Conservation (phyloP, 805 yeast genomes). For the Metschnikowia chrysomelidarum region DNA sequence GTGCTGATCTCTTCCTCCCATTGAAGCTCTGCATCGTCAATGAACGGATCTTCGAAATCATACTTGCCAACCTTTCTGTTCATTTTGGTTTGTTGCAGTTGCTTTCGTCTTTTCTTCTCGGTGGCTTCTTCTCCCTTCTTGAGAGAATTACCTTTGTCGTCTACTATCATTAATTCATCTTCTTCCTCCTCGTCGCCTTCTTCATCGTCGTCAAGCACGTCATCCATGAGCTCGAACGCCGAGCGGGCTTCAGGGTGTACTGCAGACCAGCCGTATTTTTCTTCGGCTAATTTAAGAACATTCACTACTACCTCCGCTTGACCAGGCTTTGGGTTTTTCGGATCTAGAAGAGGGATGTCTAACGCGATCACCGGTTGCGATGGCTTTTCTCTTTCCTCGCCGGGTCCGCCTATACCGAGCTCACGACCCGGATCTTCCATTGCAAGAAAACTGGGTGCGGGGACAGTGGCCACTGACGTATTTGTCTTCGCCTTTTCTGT, state of each 20-base stretch:
- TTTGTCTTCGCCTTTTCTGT: conserved; percentile 19
- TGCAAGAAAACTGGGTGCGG: conserved; percentile 19
- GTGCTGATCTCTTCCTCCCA: conserved; percentile 94
- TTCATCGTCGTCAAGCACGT: conserved; percentile 48
- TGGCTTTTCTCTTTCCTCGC: conserved; percentile 12
- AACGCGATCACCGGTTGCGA: conserved; percentile 51
- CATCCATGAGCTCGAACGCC: conserved; percentile 52
- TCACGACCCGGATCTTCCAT: conserved; percentile 14
- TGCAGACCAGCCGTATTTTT: conserved; percentile 76
- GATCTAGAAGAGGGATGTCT: conserved; percentile 49
- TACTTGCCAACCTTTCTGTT: conserved; percentile 86
- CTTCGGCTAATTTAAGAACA: conserved; percentile 72
- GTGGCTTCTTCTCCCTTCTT: conserved; percentile 29
- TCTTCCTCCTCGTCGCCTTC: conserved; percentile 47
- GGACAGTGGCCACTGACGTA: conserved; percentile 10
- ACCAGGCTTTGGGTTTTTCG: conserved; percentile 51
- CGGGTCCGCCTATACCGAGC: conserved; percentile 9
- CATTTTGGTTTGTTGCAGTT: conserved; percentile 44
- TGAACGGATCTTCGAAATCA: conserved; percentile 91
- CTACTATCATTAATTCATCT: conserved; percentile 33
- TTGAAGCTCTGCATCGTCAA: conserved; percentile 87
- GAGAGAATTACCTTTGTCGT: conserved; percentile 12
- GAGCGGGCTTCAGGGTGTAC: conserved; percentile 66
- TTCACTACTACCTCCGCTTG: conserved; percentile 67
- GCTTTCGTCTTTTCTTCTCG: conserved; percentile 43